Evolutionary conservation across 2,329 filamentous ascomycete species (phyloP), one percentile per base, ranked within the genome.

Genomic region (Monosporascus sp.): DNA sequence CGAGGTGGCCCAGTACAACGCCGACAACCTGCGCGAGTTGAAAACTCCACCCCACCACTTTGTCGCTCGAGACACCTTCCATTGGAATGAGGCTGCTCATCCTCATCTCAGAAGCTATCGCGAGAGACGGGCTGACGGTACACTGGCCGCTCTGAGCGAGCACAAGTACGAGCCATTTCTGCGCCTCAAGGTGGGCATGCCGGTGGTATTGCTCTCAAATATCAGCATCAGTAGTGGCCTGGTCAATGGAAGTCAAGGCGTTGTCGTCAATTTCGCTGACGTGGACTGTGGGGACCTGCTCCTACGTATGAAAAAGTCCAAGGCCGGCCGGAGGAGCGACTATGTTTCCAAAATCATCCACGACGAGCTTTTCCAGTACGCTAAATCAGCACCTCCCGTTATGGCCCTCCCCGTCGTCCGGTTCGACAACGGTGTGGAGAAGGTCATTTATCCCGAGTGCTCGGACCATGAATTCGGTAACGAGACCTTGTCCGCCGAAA

Each of bases 371-470:
- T 43, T 37, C 9, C 14, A 41, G 22, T 22, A 40, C 20, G 48
- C 43, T 8, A 15, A 14, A 3, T 18, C 48, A 24, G 43, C 48
- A 40, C 37, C 51, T 2, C 31, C 53, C 18, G 35, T 37, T 20
- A 62, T 65, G 50, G 55, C 60, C 2, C 78, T 74, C 74, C 77
- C 77, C 0, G 62, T 78, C 3, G 78, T 84, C 2, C 57, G 60
- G 0, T 84, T 84, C 55, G 62, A 71, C 15, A 78, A 79, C 50
- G 73, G 73, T 0, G 11, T 43, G 0, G 60, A 51, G 1, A 58
- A 63, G 3, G 73, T 73, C 0, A 78, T 84, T 24, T 74, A 70
- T 24, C 71, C 80, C 0, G 69, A 75, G n/a, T 81, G 76, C 56
- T 67, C 70, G 17, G 64, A 77, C 35, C 74, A 67, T 20, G 68